A percentile compares a stretch with the other conserved stretches of the same genome.
Conservation (phyloP, 2,329 filamentous ascomycete genomes). For the Fusarium penzigii region DNA sequence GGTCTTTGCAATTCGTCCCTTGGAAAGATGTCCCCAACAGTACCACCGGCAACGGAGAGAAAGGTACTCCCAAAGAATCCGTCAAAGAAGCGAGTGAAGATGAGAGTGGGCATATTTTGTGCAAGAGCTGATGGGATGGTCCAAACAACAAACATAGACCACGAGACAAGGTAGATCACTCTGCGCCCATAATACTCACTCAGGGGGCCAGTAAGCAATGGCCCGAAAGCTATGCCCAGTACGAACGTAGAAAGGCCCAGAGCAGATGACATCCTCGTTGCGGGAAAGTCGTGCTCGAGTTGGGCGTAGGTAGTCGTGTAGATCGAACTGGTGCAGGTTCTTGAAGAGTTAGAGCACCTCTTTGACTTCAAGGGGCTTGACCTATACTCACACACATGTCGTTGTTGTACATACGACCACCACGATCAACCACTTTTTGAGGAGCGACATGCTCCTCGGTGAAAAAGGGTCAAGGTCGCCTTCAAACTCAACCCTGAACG, state of each 20-base stretch:
- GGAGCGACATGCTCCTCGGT: not conserved
- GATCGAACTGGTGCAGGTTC: slow-evolving; percentile 77
- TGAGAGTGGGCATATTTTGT: slow-evolving; percentile 71
- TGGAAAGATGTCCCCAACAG: slow-evolving; percentile 17
- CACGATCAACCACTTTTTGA: slow-evolving; percentile 1
- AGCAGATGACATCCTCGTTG: slow-evolving; percentile 7
- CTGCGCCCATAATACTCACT: slow-evolving; percentile 73
- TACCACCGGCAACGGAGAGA: slow-evolving; percentile 21
- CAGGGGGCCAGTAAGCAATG: slow-evolving; percentile 58
- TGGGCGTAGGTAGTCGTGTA: slow-evolving; percentile 47
- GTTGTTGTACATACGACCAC: not conserved
- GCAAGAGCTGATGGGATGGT: slow-evolving; percentile 76
- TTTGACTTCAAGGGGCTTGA: not conserved
- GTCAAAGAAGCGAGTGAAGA: slow-evolving; percentile 73
- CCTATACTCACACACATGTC: slow-evolving; percentile 4
- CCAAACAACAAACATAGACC: slow-evolving; percentile 72
- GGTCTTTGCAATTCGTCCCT: slow-evolving; percentile 18
- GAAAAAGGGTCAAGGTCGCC: not conserved
- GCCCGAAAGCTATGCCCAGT: slow-evolving; percentile 58
- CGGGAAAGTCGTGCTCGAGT: slow-evolving; percentile 17
- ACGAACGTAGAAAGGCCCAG: slow-evolving; percentile 22
- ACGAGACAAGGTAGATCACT: slow-evolving; percentile 73
- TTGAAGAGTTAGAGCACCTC: slow-evolving; percentile 32
- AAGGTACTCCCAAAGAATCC: slow-evolving; percentile 40
- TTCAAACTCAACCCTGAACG: no score